Percentiles rank a stretch among this genome's conserved stretches.
phyloP scores from a whole-genome alignment of 2,329 filamentous ascomycete genomes.

The Polychaeton citri region DNA sequence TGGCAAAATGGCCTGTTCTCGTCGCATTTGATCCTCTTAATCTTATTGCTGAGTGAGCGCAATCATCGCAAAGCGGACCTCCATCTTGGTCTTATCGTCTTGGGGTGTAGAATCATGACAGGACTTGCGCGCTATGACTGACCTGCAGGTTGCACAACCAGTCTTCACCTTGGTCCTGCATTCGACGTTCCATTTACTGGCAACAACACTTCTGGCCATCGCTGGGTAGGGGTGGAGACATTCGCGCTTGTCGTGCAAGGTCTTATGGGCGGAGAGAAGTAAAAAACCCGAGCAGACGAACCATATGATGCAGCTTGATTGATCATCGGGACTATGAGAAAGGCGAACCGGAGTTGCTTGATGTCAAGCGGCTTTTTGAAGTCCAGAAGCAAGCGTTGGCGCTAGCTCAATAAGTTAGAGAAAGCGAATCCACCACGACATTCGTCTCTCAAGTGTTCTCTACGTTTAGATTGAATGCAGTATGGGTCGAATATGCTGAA shows the following conservation, averaged over 20 bases:
- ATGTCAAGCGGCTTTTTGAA: neutral
- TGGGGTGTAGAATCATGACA: too few relatives aligned
- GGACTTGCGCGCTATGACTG: neutral
- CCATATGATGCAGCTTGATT: neutral
- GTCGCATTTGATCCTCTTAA: neutral
- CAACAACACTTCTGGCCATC: neutral
- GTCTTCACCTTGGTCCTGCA: neutral
- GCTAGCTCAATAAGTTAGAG: neutral
- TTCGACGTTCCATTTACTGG: neutral
- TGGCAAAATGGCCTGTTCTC: neutral
- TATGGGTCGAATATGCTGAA: too few relatives aligned
- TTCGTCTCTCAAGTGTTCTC: too few relatives aligned
- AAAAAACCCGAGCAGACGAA: neutral
- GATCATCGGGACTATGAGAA: neutral
- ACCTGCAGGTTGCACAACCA: neutral
- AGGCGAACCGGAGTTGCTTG: neutral
- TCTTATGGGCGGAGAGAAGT: neutral
- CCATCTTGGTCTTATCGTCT: too few relatives aligned
- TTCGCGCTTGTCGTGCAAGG: neutral
- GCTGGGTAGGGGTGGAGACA: neutral
- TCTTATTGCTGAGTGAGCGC: neutral
- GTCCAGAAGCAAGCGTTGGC: neutral
- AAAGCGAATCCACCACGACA: neutral
- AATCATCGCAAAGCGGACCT: neutral
- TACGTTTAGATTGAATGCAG: too few relatives aligned